phyloP scores from a whole-genome alignment of 257 asterid genomes.

The Solanum corneliomulleri region DNA sequence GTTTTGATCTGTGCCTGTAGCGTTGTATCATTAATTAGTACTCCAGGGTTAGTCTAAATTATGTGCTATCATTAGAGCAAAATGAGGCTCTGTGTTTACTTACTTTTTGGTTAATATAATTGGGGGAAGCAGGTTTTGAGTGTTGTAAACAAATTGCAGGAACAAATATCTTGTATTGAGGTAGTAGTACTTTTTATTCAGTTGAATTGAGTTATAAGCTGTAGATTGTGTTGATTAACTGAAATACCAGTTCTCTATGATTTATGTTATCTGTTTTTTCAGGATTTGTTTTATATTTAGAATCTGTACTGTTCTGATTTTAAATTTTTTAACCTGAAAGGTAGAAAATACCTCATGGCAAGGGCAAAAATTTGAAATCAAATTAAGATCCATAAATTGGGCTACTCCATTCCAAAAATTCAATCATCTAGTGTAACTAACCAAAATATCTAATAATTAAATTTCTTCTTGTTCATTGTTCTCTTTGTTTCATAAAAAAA shows the following conservation, averaged over 20 bases:
- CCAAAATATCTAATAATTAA: too few species aligned
- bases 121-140: background rate
- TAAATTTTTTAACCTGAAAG: background rate
- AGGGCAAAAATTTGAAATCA: too few species aligned
- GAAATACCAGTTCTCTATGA: background rate
- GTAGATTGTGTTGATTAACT: background rate
- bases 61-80: background rate
- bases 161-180: background rate
- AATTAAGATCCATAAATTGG: too few species aligned
- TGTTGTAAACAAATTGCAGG: background rate
- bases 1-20: background rate
- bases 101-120: background rate
- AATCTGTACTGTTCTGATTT: background rate
- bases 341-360: background rate
- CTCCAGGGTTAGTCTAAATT: background rate
- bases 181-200: background rate
- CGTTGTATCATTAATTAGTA: background rate
- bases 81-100: background rate
- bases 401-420: too few species aligned
- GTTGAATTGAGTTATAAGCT: background rate
- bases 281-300: background rate
- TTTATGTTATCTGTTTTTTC: background rate
- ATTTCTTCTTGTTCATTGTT: too few species aligned
- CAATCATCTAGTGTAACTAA: too few species aligned
- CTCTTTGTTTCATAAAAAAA: too few species aligned